phyloP scores from a whole-genome alignment of 2,329 filamentous ascomycete species.

The Tolypocladium paradoxum region DNA sequence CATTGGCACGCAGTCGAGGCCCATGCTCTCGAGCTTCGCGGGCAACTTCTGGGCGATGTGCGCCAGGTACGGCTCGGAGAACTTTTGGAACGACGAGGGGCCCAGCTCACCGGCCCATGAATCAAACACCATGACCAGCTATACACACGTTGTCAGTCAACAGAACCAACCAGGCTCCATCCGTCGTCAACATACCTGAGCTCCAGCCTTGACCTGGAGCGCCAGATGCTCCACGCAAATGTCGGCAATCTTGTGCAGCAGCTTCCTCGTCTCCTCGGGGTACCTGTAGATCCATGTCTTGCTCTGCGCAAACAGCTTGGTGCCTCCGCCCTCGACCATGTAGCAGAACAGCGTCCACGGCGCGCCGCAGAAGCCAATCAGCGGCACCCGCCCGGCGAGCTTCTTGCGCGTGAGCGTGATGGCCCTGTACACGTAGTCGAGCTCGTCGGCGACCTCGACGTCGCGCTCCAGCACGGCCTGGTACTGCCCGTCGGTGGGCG shows the following conservation, averaged over 20 bases:
- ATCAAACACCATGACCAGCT: slow-evolving; percentile 93
- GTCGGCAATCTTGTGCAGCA: slow-evolving; percentile 86
- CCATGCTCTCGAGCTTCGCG: slow-evolving; percentile 59
- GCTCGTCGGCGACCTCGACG: slow-evolving; percentile 74
- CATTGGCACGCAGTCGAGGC: slow-evolving; percentile 79
- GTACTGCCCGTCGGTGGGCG: slow-evolving; percentile 77
- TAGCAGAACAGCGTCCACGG: slow-evolving; percentile 97
- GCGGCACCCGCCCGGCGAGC: slow-evolving; percentile 74
- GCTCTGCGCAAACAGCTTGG: slow-evolving; percentile 84
- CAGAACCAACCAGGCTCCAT: not conserved
- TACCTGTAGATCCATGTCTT: slow-evolving; percentile 98
- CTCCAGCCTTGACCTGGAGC: slow-evolving; percentile 83
- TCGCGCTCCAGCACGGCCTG: slow-evolving; percentile 60
- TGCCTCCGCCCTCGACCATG: slow-evolving; percentile 97
- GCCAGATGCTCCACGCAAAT: slow-evolving; percentile 93
- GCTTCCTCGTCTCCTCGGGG: slow-evolving; percentile 62
- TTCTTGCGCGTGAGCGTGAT: slow-evolving; percentile 87
- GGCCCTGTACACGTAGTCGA: slow-evolving; percentile 92
- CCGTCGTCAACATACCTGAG: slow-evolving; percentile 50
- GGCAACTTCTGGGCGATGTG: slow-evolving; percentile 79
- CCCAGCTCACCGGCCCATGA: slow-evolving; percentile 95
- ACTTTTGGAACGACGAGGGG: slow-evolving; percentile 70
- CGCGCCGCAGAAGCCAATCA: slow-evolving; percentile 94
- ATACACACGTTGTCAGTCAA: not conserved
- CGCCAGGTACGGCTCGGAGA: slow-evolving; percentile 76